Evolutionary conservation across 2,329 filamentous ascomycete genomes (phyloP), one percentile per base, ranked within the genome.

Genomic region (Aspergillus jensenii): DNA sequence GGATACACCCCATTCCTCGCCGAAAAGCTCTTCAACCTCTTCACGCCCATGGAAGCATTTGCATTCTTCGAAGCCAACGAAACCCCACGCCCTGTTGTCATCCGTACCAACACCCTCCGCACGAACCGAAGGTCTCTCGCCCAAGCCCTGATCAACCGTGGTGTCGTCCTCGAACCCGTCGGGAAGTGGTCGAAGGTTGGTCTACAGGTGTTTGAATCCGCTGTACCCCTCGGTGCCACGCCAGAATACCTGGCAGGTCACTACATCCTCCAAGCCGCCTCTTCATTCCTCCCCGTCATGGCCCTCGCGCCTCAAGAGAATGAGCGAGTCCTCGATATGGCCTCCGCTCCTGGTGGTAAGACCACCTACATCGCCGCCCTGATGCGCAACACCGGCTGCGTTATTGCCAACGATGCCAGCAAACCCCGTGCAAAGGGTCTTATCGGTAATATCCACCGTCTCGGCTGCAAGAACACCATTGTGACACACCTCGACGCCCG

Each of bases 61-160:
- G 93, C 93, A 55, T 99, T 99, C 78, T 98, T 99, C 79, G 95
- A 99, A 79, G 93, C 93, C 68, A 99, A 99, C 86, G 95, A 99
- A 79, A 92, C 90, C 27, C 87, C 92, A 14, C 87, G 95, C 52
- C 95, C 95, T 4, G 88, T 99, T 58, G 95, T 99, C 64, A 96
- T 99, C 72, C 88, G 95, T 70, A 98, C 95, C 62, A 99, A 99
- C 78, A 99, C 93, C 8, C 85, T 99, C 59, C 89, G 91, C 67
- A 88, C 87, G 15, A 86, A 87, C 68, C 81, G 87, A 65, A 79
- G 87, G 65, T 93, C 96, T 62, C 88, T 99, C 17, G 95, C 95
- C 9, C 93, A 97, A 75, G 85, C 93, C 1, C 84, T 97, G 59
- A 97, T 97, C 82, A 96, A 96, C 79, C 90, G 93, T 63, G 95